These are phyloP conservation scores for Penicillium bialowiezense DNA, from an alignment of 495 filamentous ascomycete species.

Conservation along the genomic window DNA sequence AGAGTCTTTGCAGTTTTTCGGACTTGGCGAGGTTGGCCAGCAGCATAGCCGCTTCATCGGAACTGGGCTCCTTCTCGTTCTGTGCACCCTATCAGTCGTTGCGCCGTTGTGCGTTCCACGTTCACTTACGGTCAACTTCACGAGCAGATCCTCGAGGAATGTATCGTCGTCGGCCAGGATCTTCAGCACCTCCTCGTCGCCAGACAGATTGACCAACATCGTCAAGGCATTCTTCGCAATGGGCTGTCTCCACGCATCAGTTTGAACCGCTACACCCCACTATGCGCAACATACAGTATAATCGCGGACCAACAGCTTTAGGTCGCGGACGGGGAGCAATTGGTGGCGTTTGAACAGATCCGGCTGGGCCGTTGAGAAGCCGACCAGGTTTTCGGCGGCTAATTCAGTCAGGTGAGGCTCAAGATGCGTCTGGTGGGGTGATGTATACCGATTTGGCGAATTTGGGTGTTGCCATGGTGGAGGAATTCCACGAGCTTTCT, in stretches of 20 bases:
- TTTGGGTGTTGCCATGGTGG: constrained; percentile 81
- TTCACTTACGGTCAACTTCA: constrained; percentile 69
- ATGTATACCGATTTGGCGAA: constrained; percentile 65
- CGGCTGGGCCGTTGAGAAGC: constrained; percentile 75
- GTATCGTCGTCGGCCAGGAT: constrained; percentile 72
- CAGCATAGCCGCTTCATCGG: constrained; percentile 84
- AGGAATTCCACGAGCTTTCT: constrained; percentile 85
- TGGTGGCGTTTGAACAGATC: constrained; percentile 79
- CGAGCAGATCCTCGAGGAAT: constrained; percentile 72
- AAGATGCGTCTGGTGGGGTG: background rate
- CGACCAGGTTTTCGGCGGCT: constrained; percentile 83
- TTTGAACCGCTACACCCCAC: background rate
- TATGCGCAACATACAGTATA: constrained; percentile 56
- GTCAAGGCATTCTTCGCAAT: constrained; percentile 91
- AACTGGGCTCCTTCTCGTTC: constrained; percentile 67
- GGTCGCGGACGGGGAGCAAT: constrained; percentile 75
- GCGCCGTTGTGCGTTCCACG: background rate
- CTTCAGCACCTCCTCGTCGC: constrained; percentile 69
- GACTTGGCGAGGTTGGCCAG: constrained; percentile 88
- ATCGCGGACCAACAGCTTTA: constrained; percentile 86
- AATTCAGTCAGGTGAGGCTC: background rate
- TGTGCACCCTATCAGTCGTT: constrained; percentile 18
- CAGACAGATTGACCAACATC: constrained; percentile 88
- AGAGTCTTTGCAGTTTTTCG: constrained; percentile 63
- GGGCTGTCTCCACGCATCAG: constrained; percentile 47